Base-by-base conservation (phyloP, 768 basidiomycete species). In the Agrocybe pediades region DNA sequence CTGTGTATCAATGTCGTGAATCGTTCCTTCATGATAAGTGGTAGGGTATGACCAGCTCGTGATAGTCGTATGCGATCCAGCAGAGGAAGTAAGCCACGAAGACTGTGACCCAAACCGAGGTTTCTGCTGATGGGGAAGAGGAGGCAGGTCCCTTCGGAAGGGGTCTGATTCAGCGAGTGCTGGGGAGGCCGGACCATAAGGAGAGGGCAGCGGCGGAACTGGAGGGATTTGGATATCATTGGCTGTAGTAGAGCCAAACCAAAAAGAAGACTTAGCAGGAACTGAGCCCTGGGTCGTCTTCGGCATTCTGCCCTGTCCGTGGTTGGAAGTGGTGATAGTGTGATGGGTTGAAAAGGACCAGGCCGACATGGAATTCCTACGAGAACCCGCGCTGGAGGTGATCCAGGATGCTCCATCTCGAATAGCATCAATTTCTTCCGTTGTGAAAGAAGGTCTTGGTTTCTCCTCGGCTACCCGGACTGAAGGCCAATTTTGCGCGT, bases 371-470 rank as follows among this genome's bases (percentile, higher is more conserved):
- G 87, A 87, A 41, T 80, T 77, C 51, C 71, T 80, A 41, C 75
- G 76, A 26, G 81, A 82, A 49, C 80, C 77, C 5, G 82, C 74
- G 40, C 80, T 77, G 44, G 88, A 90, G 0, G 89, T 88, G 55
- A 91, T 82, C 88, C 89, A 90, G n/a, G 88, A 89, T 45, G 82
- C 83, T 46, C 88, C 87, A 58, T 90, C 88, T 19, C 84, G 83
- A 47, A 90, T 75, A 17, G 75, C 86, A 55, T 90, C 85, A 45
- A 90, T 75, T 48, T 91, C 88, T 60, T 88, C 87, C 0, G 85
- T 85, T 16, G 78, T 77, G 61, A 89, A 87, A 0, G 86, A 86
- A 0, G 82, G 82, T 24, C 85, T 71, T 16, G 80, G 77, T 57
- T 81, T 79, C 61, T 82, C 78, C 53, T 81, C 81, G 25, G 76